phyloP scores from a whole-genome alignment of 306 rosid genomes.

The Cucumis melo region DNA sequence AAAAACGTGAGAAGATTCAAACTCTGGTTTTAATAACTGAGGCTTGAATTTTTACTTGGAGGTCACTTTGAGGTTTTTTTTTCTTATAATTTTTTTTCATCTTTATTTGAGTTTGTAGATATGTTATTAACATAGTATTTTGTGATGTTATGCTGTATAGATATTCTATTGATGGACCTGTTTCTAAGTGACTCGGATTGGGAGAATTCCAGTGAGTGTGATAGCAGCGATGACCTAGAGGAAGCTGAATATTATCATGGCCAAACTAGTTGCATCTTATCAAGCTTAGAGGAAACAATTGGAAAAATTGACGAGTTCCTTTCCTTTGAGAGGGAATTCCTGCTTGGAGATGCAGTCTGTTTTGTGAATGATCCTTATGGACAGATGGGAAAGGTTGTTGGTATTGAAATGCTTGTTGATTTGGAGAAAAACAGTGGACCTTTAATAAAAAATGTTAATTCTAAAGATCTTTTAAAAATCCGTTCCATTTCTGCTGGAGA shows the following conservation, averaged over 20 bases:
- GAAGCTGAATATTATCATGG: conserved; percentile 56
- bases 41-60: conserved; percentile 2
- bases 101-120: background rate
- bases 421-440: conserved; percentile 60
- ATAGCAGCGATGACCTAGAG: conserved; percentile 70
- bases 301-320: conserved; percentile 85
- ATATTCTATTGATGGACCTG: conserved; percentile 43
- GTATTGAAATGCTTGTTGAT: conserved; percentile 55
- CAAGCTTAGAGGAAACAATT: conserved; percentile 86
- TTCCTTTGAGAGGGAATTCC: conserved; percentile 67
- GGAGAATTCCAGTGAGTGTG: conserved; percentile 72
- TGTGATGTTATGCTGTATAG: conserved; percentile 21
- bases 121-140: background rate
- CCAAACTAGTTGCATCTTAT: conserved; percentile 72
- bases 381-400: conserved; percentile 76
- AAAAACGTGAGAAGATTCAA: background rate
- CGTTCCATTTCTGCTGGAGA: conserved; percentile 78
- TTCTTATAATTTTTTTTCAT: conserved; percentile 6
- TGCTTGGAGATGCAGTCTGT: conserved; percentile 69
- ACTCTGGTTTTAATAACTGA: background rate
- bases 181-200: conserved; percentile 58
- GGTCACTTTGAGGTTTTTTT: background rate
- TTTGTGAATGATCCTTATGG: conserved; percentile 56
- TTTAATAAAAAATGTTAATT: conserved; percentile 42
- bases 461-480: conserved; percentile 52